Conservation (phyloP, 352 stramenopile genomes). For the Globisporangium sylvaticum region DNA sequence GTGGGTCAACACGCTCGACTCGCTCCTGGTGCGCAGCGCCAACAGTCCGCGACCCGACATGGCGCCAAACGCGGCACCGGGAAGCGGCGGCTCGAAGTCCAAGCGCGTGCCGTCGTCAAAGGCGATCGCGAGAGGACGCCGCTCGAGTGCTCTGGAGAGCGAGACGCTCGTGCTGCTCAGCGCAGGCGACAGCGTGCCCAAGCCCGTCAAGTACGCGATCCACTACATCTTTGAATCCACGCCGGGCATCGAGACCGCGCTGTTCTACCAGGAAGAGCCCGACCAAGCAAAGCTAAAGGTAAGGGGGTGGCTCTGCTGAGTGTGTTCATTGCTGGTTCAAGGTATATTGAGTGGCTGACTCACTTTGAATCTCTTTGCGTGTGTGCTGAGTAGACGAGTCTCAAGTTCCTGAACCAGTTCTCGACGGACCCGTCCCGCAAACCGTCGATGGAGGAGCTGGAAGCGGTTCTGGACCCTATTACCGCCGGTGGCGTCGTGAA, state of each 20-base stretch:
- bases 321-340: not conserved
- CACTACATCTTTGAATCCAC: conserved; percentile 83
- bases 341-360: conserved; percentile 3
- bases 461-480: conserved; percentile 47
- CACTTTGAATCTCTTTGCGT: not conserved
- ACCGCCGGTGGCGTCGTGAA: conserved; percentile 60
- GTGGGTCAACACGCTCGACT: conserved; percentile 77
- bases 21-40: conserved; percentile 60
- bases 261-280: conserved; percentile 64
- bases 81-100: conserved; percentile 1
- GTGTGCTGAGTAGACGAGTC: conserved; percentile 18
- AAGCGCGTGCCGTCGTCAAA: conserved; percentile 28
- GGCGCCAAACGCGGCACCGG: conserved; percentile 9
- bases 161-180: conserved; percentile 42
- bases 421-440: conserved; percentile 33
- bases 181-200: conserved; percentile 46
- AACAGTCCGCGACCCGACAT: conserved; percentile 71
- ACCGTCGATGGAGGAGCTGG: conserved; percentile 57
- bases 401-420: conserved; percentile 70
- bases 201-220: conserved; percentile 54
- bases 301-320: not conserved
- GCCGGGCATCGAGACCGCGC: conserved; percentile 68
- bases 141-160: conserved; percentile 37
- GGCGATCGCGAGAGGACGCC: conserved; percentile 26
- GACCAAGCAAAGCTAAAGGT: conserved; percentile 55